phyloP scores from a whole-genome alignment of 768 basidiomycete species.

The Russula sp. region DNA sequence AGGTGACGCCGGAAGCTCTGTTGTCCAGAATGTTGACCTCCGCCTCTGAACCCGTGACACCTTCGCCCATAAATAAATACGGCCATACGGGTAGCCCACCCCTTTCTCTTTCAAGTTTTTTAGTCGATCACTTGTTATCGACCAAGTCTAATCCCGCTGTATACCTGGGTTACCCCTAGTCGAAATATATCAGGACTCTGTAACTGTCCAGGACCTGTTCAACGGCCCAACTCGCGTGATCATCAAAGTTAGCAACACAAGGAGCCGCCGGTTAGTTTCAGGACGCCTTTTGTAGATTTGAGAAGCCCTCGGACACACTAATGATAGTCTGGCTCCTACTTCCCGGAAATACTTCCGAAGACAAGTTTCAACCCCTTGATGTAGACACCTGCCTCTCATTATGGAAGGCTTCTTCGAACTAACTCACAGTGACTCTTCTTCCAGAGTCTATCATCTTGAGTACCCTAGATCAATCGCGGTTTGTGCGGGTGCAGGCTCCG shows the following conservation, averaged over 20 bases:
- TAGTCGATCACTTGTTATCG: neutral
- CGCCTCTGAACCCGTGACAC: neutral
- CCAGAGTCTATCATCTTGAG: too few relatives aligned
- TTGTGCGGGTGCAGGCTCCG: neutral
- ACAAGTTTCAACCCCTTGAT: neutral
- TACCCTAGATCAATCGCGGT: neutral
- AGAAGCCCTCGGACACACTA: neutral
- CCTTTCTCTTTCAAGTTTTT: neutral
- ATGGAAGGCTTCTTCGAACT: neutral
- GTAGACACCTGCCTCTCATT: too few relatives aligned
- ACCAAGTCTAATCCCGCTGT: neutral
- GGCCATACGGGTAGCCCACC: neutral
- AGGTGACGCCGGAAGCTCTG: neutral
- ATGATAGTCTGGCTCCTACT: neutral
- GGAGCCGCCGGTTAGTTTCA: neutral
- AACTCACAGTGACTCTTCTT: too few relatives aligned
- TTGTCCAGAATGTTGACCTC: neutral
- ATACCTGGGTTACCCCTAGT: neutral
- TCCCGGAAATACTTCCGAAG: neutral
- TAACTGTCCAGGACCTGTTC: neutral
- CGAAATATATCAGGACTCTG: neutral
- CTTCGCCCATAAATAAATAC: neutral
- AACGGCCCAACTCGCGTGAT: neutral
- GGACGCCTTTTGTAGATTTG: neutral
- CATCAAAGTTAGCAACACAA: neutral